These are phyloP conservation scores for Grammothele lineata DNA, from an alignment of 768 basidiomycete species.

Conservation along the genomic window DNA sequence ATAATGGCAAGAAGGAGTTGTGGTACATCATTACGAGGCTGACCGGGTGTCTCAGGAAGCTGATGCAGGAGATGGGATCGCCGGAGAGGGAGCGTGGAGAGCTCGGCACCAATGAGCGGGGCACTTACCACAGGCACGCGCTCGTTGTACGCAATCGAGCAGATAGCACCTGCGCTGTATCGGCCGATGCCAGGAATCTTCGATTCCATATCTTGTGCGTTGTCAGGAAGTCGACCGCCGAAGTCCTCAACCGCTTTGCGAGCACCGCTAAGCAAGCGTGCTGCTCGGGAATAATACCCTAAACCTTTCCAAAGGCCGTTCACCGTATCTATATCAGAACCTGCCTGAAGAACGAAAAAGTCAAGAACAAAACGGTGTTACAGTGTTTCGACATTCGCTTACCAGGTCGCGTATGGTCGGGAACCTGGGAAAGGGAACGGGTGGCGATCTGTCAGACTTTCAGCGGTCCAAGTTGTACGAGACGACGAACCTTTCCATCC, in stretches of 20 bases:
- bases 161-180: slow-evolving; percentile 83
- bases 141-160: slow-evolving; percentile 86
- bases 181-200: slow-evolving; percentile 84
- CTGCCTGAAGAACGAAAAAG: slow-evolving; percentile 39
- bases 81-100: background rate
- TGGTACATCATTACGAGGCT: background rate
- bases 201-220: slow-evolving; percentile 75
- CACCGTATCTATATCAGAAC: slow-evolving; percentile 75
- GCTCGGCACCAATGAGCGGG: background rate
- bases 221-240: slow-evolving; percentile 70
- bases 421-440: slow-evolving; percentile 51
- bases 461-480: background rate
- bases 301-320: slow-evolving; percentile 90
- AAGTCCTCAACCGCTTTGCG: slow-evolving; percentile 68
- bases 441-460: background rate
- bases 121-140: slow-evolving; percentile 75
- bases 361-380: slow-evolving; percentile 1
- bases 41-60: slow-evolving; percentile 4
- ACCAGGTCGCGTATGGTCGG: slow-evolving; percentile 78
- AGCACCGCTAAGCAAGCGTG: slow-evolving; percentile 78
- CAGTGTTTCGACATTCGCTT: slow-evolving; percentile 25
- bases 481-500: slow-evolving; percentile 69
- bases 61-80: background rate
- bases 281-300: slow-evolving; percentile 86
- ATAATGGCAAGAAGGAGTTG: background rate